phyloP scores from a whole-genome alignment of 352 stramenopile genomes.

The Globisporangium iwayamae region DNA sequence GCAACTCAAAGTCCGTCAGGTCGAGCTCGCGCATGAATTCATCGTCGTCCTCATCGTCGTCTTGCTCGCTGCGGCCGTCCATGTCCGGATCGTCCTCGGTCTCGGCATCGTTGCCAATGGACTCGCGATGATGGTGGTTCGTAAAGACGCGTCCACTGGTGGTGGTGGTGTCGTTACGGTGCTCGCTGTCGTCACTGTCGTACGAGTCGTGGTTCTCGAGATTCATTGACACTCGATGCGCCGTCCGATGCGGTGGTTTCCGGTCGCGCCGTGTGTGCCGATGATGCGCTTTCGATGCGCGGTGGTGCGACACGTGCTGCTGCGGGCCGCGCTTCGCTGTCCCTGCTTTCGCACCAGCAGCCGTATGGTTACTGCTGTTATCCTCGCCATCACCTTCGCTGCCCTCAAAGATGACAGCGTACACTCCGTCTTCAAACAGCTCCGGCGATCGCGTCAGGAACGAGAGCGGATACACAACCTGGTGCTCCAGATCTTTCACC shows the following conservation, averaged over 20 bases:
- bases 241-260: constrained; percentile 5
- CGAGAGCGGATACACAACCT: constrained; percentile 69
- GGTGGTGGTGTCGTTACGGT: constrained; percentile 4
- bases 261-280: constrained; percentile 10
- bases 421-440: constrained; percentile 46
- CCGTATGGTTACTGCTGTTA: background rate
- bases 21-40: constrained; percentile 57
- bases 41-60: constrained; percentile 30
- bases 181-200: constrained; percentile 23
- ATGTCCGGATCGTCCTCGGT: constrained; percentile 18
- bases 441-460: constrained; percentile 49
- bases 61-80: constrained; percentile 11
- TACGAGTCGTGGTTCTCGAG: constrained; percentile 11
- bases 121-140: constrained; percentile 13
- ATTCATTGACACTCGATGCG: constrained; percentile 14
- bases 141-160: background rate
- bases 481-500: constrained; percentile 22
- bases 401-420: constrained; percentile 37
- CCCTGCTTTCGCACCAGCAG: background rate
- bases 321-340: constrained; percentile 4
- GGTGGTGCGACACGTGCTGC: background rate
- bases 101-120: constrained; percentile 18
- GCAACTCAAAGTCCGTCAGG: constrained; percentile 80
- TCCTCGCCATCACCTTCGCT: constrained; percentile 1
- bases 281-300: background rate